phyloP scores from a whole-genome alignment of 192 early-diverging fungal genomes.

The Coemansia aciculifera region DNA sequence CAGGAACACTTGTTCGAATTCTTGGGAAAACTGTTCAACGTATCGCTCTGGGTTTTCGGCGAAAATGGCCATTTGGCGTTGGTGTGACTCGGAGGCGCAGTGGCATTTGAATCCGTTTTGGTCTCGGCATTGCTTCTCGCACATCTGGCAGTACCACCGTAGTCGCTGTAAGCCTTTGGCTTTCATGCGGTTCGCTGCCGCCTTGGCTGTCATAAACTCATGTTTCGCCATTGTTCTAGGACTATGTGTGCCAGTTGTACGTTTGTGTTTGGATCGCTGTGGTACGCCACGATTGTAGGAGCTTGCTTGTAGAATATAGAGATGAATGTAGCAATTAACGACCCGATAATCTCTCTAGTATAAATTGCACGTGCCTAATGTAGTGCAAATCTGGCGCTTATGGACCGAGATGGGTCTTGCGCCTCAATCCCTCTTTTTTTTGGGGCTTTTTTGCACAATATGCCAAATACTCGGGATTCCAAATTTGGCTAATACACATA shows the following conservation, averaged over 20 bases:
- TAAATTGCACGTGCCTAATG: neutral
- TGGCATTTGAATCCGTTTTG: constrained; percentile 97
- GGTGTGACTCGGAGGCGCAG: constrained; percentile 84
- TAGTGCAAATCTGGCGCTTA: neutral
- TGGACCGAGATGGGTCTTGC: neutral
- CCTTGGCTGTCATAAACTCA: constrained; percentile 80
- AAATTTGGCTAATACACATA: neutral
- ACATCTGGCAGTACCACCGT: constrained; percentile 94
- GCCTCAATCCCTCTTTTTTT: neutral
- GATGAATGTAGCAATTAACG: neutral
- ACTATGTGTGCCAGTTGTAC: neutral
- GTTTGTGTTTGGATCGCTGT: neutral
- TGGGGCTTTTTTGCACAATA: neutral
- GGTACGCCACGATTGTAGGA: neutral
- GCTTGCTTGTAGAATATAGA: constrained; percentile 1
- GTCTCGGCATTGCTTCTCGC: constrained; percentile 86
- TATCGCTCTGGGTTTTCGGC: constrained; percentile 77
- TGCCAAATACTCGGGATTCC: neutral
- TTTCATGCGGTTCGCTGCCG: constrained; percentile 88
- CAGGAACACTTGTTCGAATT: constrained; percentile 84
- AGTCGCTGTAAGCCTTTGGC: constrained; percentile 88
- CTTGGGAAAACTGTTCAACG: constrained; percentile 70
- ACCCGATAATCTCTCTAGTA: neutral
- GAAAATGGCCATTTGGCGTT: constrained; percentile 87
- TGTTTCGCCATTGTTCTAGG: constrained; percentile 61